Percentiles rank a stretch among this genome's conserved stretches.
These are phyloP conservation scores for Phaeosphaeriaceae sp. DNA, from an alignment of 2,329 filamentous ascomycete species.

Conservation along the genomic window DNA sequence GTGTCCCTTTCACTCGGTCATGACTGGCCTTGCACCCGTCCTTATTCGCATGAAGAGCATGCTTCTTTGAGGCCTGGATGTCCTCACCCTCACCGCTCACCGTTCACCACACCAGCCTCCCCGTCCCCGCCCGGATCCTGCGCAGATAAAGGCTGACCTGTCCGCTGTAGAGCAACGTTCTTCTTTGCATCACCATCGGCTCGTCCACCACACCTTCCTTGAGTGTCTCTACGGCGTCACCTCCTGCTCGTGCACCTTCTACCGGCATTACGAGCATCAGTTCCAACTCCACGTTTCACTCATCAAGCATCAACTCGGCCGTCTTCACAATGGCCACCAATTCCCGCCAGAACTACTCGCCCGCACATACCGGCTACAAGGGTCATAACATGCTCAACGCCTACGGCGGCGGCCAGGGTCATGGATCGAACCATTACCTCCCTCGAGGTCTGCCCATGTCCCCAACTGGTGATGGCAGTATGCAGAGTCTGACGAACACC, in stretches of 20 bases:
- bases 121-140: neutral
- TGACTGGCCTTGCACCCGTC: conserved; percentile 4
- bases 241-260: conserved; percentile 1
- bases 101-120: conserved; percentile 2
- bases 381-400: conserved; percentile 39
- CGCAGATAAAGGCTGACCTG: conserved; percentile 18
- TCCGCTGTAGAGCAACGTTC: conserved; percentile 35
- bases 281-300: conserved; percentile 1
- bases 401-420: conserved; percentile 38
- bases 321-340: conserved; percentile 36
- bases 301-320: neutral
- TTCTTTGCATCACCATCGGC: conserved; percentile 40
- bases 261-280: conserved; percentile 9
- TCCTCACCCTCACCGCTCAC: conserved; percentile 25
- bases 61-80: conserved; percentile 7
- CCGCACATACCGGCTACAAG: conserved; percentile 37
- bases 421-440: conserved; percentile 43
- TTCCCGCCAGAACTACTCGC: conserved; percentile 39
- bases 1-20: conserved; percentile 14
- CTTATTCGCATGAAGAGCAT: neutral
- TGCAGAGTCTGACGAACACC: conserved; percentile 43
- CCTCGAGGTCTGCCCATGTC: conserved; percentile 45
- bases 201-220: conserved; percentile 22
- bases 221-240: conserved; percentile 15
- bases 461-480: conserved; percentile 36